phyloP scores from a whole-genome alignment of 1,284 basidiomycete genomes.

The Trametes pubescens region DNA sequence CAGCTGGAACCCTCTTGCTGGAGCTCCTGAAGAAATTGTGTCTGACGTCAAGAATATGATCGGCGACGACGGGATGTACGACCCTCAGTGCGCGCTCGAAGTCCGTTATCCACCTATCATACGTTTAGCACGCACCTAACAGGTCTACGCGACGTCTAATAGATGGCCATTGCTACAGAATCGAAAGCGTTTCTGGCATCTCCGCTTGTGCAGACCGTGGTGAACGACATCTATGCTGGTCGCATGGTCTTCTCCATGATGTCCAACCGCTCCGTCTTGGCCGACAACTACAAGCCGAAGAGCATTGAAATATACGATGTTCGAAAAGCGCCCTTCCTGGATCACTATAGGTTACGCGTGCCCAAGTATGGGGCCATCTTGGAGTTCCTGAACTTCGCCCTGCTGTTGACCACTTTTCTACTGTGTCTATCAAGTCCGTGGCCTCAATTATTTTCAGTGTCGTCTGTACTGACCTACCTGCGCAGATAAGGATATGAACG shows the following conservation, averaged over 20 bases:
- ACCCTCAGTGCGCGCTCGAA: constrained; percentile 82
- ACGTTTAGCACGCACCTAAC: background rate
- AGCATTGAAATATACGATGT: constrained; percentile 81
- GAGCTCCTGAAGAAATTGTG: constrained; percentile 74
- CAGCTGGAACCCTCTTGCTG: constrained; percentile 82
- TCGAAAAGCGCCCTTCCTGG: constrained; percentile 77
- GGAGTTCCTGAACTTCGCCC: constrained; percentile 79
- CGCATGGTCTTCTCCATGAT: constrained; percentile 72
- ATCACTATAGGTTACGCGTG: constrained; percentile 87
- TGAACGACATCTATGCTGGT: constrained; percentile 84
- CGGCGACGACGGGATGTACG: constrained; percentile 62
- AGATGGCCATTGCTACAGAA: constrained; percentile 88
- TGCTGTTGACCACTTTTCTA: constrained; percentile 76
- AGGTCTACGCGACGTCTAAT: constrained; percentile 7
- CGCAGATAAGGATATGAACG: constrained; percentile 62
- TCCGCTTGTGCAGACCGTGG: constrained; percentile 82
- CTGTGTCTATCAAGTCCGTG: constrained; percentile 73
- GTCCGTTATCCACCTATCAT: constrained; percentile 49
- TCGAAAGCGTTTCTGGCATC: constrained; percentile 83
- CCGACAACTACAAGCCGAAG: constrained; percentile 86
- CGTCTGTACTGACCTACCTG: constrained; percentile 3
- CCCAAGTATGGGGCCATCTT: constrained; percentile 83
- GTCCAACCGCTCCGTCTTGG: constrained; percentile 76
- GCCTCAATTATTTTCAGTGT: background rate
- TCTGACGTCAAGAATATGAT: constrained; percentile 66